Conservation (phyloP, 495 filamentous ascomycete genomes). For the Pseudevernia furfuracea region DNA sequence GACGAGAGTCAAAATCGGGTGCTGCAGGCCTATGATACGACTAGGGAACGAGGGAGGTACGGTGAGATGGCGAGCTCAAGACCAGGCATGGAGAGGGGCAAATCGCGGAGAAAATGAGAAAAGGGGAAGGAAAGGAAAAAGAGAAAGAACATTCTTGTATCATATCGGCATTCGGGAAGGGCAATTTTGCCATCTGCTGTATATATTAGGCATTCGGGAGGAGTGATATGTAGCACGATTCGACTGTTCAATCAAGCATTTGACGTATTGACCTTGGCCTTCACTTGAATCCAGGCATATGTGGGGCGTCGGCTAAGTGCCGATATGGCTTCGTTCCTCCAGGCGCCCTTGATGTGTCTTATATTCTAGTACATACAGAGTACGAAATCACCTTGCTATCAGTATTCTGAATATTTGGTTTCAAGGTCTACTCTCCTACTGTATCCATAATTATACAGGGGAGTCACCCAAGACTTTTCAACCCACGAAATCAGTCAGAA, state of each 20-base stretch:
- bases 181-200: conserved; percentile 9
- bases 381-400: background rate
- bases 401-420: background rate
- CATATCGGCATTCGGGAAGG: conserved; percentile 15
- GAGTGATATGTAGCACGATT: conserved; percentile 1
- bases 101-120: conserved; percentile 24
- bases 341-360: background rate
- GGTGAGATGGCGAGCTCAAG: conserved; percentile 89
- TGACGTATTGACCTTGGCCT: background rate
- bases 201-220: background rate
- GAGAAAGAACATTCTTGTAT: conserved; percentile 9
- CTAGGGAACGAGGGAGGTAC: conserved; percentile 79
- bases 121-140: background rate
- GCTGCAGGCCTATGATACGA: conserved; percentile 96
- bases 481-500: background rate
- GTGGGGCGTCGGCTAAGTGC: background rate
- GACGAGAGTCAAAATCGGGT: conserved; percentile 92
- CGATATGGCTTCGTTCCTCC: background rate
- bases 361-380: background rate
- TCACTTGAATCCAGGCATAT: background rate
- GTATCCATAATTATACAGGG: background rate
- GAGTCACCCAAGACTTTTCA: background rate
- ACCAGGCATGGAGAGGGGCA: conserved; percentile 25
- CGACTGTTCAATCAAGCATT: background rate
- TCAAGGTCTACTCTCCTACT: background rate